Percentiles rank a stretch among this genome's conserved stretches.
phyloP scores from a whole-genome alignment of 2,329 filamentous ascomycete species.

The Neophaeococcomyces aloes region DNA sequence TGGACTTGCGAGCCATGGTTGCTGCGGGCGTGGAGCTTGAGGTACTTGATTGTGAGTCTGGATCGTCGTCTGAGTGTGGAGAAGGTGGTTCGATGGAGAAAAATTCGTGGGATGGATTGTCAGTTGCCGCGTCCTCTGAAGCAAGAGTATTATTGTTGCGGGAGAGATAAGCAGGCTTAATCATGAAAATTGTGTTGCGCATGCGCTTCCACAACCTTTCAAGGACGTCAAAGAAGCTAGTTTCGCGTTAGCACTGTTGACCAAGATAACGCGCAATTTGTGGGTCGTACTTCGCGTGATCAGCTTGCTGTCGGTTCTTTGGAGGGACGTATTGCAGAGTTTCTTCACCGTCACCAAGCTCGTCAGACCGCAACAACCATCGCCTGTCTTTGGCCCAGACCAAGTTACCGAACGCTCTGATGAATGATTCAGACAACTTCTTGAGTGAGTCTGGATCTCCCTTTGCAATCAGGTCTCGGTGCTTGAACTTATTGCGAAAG shows the following conservation, averaged over 20 bases:
- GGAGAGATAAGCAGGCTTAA: background rate
- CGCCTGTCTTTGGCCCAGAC: conserved; percentile 12
- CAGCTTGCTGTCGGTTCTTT: conserved; percentile 1
- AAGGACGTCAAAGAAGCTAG: conserved; percentile 13
- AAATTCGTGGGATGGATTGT: background rate
- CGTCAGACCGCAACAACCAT: conserved; percentile 11
- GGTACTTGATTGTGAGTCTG: no score
- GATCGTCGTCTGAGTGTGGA: background rate
- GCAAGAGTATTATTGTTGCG: background rate
- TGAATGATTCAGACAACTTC: conserved; percentile 6
- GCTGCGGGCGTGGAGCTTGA: background rate
- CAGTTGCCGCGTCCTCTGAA: background rate
- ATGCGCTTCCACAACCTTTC: conserved; percentile 14
- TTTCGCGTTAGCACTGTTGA: background rate
- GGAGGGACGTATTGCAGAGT: conserved; percentile 10
- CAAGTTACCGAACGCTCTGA: conserved; percentile 13
- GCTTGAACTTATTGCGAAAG: conserved; percentile 12
- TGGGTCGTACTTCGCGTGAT: conserved; percentile 9
- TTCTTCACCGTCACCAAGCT: conserved; percentile 12
- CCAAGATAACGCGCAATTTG: background rate
- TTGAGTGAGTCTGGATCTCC: background rate
- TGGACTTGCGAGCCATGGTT: background rate
- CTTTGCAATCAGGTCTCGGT: conserved; percentile 8
- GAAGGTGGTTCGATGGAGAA: background rate
- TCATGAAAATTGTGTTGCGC: conserved; percentile 14